phyloP scores from a whole-genome alignment of 129 eudicot genomes.

The Escallonia herrerae region DNA sequence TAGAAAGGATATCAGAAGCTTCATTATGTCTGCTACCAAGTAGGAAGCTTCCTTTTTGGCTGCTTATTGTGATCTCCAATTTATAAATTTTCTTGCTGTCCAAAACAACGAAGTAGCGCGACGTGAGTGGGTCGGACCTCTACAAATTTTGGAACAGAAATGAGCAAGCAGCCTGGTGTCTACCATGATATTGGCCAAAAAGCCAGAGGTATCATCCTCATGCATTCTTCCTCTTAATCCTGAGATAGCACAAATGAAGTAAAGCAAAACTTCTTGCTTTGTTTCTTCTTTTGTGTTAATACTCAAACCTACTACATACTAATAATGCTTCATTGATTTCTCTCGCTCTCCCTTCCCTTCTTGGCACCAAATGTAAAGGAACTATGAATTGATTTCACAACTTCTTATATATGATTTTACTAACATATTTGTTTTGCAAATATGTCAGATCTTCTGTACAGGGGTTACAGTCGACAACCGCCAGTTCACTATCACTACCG shows the following conservation, averaged over 20 bases:
- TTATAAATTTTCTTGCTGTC: not conserved
- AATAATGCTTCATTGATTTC: too few relatives aligned
- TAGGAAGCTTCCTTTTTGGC: slow-evolving; percentile 18
- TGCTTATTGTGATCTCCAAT: not conserved
- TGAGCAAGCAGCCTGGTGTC: slow-evolving; percentile 10
- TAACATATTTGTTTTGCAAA: not conserved
- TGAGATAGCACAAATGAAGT: not conserved
- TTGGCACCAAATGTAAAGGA: not conserved
- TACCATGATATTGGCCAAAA: slow-evolving; percentile 6
- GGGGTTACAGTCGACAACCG: slow-evolving; percentile 10
- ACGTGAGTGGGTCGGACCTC: not conserved
- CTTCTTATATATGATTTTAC: not conserved
- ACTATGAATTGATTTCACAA: not conserved
- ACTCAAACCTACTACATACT: too few relatives aligned
- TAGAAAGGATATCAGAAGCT: slow-evolving; percentile 5
- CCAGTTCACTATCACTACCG: not conserved
- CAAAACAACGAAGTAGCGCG: not conserved
- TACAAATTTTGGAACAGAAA: not conserved
- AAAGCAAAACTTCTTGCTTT: not conserved
- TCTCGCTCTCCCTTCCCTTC: not conserved
- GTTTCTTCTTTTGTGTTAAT: too few relatives aligned
- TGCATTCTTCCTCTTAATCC: not conserved
- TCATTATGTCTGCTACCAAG: not conserved
- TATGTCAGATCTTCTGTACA: slow-evolving; percentile 14
- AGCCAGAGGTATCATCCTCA: slow-evolving; percentile 14